Evolutionary conservation across 306 rosid species (phyloP).

Genomic region (Gleditsia sinensis): DNA sequence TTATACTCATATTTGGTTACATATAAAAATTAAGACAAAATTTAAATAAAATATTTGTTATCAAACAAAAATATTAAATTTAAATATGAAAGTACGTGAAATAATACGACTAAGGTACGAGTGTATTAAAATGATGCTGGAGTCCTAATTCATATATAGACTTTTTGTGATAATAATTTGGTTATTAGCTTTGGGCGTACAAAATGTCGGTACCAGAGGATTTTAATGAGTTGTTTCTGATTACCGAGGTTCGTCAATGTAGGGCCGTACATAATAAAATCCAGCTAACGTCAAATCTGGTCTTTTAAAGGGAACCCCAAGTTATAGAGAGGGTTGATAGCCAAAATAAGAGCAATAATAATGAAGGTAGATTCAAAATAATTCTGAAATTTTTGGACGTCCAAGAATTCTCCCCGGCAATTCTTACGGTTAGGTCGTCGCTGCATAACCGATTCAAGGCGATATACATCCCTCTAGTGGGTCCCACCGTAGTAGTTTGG

Average conservation of each 20-base stretch:
- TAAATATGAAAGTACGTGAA: too few relatives aligned
- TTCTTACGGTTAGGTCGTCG: not conserved
- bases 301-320: not conserved
- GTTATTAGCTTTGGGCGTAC: too few relatives aligned
- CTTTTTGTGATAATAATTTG: too few relatives aligned
- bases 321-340: not conserved
- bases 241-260: constrained; percentile 4
- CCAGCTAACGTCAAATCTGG: constrained; percentile 1
- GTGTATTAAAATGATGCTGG: too few relatives aligned
- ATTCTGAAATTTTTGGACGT: not conserved
- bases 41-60: too few relatives aligned
- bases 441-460: not conserved
- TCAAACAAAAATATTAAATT: too few relatives aligned
- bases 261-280: not conserved
- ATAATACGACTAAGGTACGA: too few relatives aligned
- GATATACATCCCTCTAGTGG: not conserved
- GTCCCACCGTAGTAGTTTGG: not conserved
- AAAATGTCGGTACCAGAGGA: too few relatives aligned
- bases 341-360: not conserved
- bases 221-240: not conserved
- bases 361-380: not conserved
- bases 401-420: not conserved
- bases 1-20: too few relatives aligned
- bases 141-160: too few relatives aligned
- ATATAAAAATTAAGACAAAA: too few relatives aligned